phyloP scores from a whole-genome alignment of 2,329 filamentous ascomycete species.

The Nigrospora oryzae region DNA sequence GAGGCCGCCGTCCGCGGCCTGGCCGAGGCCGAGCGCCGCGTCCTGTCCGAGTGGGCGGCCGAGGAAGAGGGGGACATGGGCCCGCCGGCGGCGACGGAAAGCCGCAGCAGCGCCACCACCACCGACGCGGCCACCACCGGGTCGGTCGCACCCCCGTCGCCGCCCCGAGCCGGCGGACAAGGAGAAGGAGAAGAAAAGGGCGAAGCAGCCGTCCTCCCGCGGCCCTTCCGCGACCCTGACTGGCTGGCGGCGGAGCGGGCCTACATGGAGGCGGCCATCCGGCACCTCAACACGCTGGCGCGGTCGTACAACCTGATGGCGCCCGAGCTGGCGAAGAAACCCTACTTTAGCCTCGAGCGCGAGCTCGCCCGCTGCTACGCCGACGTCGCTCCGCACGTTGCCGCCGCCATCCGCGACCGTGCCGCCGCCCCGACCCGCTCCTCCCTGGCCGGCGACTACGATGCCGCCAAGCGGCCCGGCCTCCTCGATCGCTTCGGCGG shows the following conservation, averaged over 20 bases:
- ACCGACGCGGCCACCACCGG: constrained; percentile 3
- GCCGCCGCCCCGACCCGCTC: constrained; percentile 34
- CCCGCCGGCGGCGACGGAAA: neutral
- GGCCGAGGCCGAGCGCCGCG: no score
- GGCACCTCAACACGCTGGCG: constrained; percentile 69
- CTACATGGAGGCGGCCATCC: constrained; percentile 51
- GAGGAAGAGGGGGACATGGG: constrained; percentile 3
- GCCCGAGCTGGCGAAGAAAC: constrained; percentile 84
- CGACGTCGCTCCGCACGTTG: constrained; percentile 72
- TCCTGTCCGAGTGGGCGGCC: constrained; percentile 4
- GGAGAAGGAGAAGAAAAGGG: constrained; percentile 3
- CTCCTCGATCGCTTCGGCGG: constrained; percentile 53
- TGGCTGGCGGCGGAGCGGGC: constrained; percentile 10
- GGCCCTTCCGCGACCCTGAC: constrained; percentile 63
- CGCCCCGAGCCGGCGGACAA: neutral
- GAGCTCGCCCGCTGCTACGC: constrained; percentile 78
- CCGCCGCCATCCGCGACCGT: constrained; percentile 63
- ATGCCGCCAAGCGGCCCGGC: constrained; percentile 31
- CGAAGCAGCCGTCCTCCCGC: constrained; percentile 24
- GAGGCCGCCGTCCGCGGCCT: no score
- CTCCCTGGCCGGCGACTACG: constrained; percentile 26
- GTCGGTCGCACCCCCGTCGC: constrained; percentile 1
- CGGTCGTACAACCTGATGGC: constrained; percentile 94
- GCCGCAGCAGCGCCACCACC: constrained; percentile 2
- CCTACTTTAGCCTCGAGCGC: constrained; percentile 76